These are phyloP conservation scores for Dactylorhiza incarnata DNA, from an alignment of 106 monocot species.

Conservation along the genomic window DNA sequence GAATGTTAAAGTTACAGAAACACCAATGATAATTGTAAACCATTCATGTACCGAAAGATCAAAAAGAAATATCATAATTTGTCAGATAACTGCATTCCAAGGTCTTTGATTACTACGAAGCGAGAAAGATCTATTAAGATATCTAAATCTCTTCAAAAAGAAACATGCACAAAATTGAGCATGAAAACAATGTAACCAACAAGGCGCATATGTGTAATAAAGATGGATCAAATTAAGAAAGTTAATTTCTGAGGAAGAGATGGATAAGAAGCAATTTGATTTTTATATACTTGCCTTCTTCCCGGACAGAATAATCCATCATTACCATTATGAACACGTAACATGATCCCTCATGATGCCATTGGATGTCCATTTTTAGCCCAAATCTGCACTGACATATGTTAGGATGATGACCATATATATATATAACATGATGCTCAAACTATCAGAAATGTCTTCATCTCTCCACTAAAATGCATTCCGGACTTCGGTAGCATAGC, in stretches of 20 bases:
- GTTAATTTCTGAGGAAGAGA: neutral
- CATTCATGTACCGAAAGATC: too few relatives aligned
- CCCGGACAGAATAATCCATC: neutral
- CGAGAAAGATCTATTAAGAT: neutral
- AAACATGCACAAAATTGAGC: neutral
- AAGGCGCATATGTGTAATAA: neutral
- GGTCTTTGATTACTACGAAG: neutral
- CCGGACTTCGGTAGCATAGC: neutral
- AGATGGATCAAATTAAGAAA: neutral
- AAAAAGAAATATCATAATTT: too few relatives aligned
- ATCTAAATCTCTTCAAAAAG: neutral
- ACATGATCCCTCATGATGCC: neutral
- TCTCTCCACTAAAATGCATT: neutral
- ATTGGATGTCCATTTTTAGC: slow-evolving; percentile 1
- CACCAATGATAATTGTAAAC: too few relatives aligned
- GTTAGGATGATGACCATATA: neutral
- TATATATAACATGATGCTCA: neutral
- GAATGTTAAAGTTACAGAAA: too few relatives aligned
- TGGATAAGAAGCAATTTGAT: neutral
- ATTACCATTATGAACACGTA: neutral
- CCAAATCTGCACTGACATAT: neutral
- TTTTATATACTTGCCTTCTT: neutral
- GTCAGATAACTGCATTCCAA: neutral
- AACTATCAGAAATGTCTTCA: neutral
- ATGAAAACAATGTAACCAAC: neutral